Evolutionary conservation across 2,329 filamentous ascomycete genomes (phyloP), one percentile per base, ranked within the genome.

Genomic region (Neonectria sp.): DNA sequence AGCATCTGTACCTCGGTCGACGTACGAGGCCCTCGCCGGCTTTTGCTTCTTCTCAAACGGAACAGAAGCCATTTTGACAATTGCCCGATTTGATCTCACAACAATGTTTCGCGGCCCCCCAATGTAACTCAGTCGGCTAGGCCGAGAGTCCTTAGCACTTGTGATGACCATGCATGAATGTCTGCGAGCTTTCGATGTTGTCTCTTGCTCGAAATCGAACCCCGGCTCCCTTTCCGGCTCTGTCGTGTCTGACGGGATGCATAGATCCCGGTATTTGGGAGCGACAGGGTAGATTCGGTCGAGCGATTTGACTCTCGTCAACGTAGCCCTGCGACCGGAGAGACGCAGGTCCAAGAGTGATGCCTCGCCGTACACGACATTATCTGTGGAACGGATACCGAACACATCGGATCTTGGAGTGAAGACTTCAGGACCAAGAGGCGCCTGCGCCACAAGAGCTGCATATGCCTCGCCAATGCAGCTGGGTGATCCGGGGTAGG

Each of bases 1-100:
- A 2, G 79, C 77, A 72, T 85, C 81, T 0, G 80, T 81, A 15
- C 82, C 83, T 11, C 79, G 78, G 68, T 86, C 82, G 21, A 83
- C 77, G 60, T 82, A 83, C 0, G 69, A 73, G 17, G 73, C 72
- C 61, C 63, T 75, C 43, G 71, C 74, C 63, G 67, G 69, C 68
- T 73, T 75, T 27, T 68, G 68, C 49, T 76, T 76, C 65, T 77
- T 79, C 29, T 70, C 71, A 27, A 69, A 53, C 3, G 78, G 69
- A n/a, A 79, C 74, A 27, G 77, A 72, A 4, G 76, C 71, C 33
- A 81, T 68, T 21, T 74, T 78, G 37, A 77, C 71, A 7, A 76
- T 68, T 1, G 78, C 71, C 24, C 74, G 73, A 17, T 71, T 73
- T 8, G 78, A 72, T 48, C 70, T 78, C 15, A 81, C 76, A 35